Percentiles rank a stretch among this genome's conserved stretches.
phyloP scores from a whole-genome alignment of 768 basidiomycete species.

The Auricularia heimuer region DNA sequence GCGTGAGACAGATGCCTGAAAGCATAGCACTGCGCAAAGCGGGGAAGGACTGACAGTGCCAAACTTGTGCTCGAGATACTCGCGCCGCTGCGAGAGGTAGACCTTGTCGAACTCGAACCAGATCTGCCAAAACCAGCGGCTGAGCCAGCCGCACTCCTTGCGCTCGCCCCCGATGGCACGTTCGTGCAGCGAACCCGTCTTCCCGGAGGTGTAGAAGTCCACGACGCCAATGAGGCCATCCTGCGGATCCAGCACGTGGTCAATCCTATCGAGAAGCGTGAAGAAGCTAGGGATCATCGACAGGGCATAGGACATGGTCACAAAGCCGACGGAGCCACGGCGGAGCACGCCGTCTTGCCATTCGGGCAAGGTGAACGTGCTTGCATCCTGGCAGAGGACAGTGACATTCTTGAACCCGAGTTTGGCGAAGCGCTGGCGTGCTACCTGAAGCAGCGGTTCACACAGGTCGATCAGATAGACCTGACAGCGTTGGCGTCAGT shows the following conservation, averaged over 20 bases:
- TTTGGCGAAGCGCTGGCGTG: constrained; percentile 52
- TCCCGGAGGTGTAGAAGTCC: constrained; percentile 62
- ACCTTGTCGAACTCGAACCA: constrained; percentile 55
- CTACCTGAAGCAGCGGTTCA: constrained; percentile 59
- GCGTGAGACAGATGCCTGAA: not conserved
- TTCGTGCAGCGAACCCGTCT: constrained; percentile 44
- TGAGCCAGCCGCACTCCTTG: constrained; percentile 52
- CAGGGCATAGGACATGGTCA: constrained; percentile 34
- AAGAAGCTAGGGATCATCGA: constrained; percentile 53
- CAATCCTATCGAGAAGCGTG: constrained; percentile 56
- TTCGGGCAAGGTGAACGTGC: constrained; percentile 51
- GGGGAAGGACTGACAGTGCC: constrained; percentile 41
- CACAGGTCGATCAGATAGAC: constrained; percentile 67
- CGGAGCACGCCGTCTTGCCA: constrained; percentile 39
- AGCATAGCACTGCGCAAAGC: not conserved
- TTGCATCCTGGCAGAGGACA: constrained; percentile 64
- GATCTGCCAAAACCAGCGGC: constrained; percentile 72
- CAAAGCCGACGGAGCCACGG: constrained; percentile 41
- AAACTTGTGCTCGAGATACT: constrained; percentile 72
- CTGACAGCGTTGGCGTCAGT: not conserved
- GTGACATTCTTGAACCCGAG: constrained; percentile 68
- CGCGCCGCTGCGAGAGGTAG: constrained; percentile 44
- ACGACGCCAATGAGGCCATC: constrained; percentile 54
- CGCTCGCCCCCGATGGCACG: constrained; percentile 54
- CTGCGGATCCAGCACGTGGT: constrained; percentile 50